Evolutionary conservation across 1,139 yeast genomes (phyloP).

Genomic region (Candida neerlandica): DNA sequence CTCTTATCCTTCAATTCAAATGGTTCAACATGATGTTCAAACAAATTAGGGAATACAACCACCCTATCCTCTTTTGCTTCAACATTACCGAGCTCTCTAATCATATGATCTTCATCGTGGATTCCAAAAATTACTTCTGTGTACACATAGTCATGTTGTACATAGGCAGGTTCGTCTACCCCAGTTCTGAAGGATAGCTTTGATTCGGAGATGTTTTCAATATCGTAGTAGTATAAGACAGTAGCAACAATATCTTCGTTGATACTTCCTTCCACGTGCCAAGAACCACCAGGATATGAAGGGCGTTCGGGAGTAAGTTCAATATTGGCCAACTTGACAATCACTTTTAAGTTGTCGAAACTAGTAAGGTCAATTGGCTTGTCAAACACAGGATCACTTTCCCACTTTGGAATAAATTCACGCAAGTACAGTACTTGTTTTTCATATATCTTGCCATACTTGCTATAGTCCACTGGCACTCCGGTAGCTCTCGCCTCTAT

Average conservation of each 20-base stretch:
- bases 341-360: no score
- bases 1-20: slow-evolving; percentile 38
- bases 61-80: slow-evolving; percentile 29
- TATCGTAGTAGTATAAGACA: slow-evolving; percentile 44
- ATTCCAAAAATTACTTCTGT: slow-evolving; percentile 30
- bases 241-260: slow-evolving; percentile 49
- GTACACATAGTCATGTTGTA: slow-evolving; percentile 34
- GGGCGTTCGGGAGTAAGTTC: no score
- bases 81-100: slow-evolving; percentile 26
- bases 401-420: no score
- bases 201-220: slow-evolving; percentile 42
- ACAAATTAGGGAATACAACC: slow-evolving; percentile 41
- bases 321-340: no score
- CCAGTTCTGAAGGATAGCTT: slow-evolving; percentile 34
- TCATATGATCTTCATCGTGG: slow-evolving; percentile 30
- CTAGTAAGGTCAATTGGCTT: no score
- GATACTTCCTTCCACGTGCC: no score
- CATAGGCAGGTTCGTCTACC: slow-evolving; percentile 38
- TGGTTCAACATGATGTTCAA: slow-evolving; percentile 44
- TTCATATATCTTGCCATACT: slow-evolving; percentile 14
- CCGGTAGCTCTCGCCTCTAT: slow-evolving; percentile 12
- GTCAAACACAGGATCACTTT: no score
- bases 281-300: no score
- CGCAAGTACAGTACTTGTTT: slow-evolving; percentile 12
- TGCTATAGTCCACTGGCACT: slow-evolving; percentile 11